Evolutionary conservation across 2,329 filamentous ascomycete genomes (phyloP).

Genomic region (Tolypocladium nubicola): DNA sequence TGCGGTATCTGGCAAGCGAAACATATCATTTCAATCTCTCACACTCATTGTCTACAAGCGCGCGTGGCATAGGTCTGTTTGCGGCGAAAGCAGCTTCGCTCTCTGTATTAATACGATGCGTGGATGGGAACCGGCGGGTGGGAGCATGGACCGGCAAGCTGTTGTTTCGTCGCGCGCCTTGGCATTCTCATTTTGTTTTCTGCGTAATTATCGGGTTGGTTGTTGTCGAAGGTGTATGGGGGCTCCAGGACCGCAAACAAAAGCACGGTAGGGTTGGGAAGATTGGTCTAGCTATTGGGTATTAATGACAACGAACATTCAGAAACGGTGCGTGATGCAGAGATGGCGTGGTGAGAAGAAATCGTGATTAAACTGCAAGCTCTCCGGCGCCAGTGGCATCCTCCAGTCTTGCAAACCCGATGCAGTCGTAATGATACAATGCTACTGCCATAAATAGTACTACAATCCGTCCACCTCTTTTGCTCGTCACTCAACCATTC

Average conservation of each 20-base stretch:
- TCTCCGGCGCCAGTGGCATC: not conserved
- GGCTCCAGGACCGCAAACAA: not conserved
- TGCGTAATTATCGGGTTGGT: not conserved
- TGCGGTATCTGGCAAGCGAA: constrained; percentile 10
- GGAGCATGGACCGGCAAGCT: not conserved
- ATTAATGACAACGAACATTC: not conserved
- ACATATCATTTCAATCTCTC: not conserved
- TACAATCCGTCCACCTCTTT: not conserved
- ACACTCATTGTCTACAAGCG: not conserved
- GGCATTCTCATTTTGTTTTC: not conserved
- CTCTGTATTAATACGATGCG: constrained; percentile 20
- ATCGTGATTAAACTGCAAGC: not conserved
- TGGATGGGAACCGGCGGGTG: constrained; percentile 13
- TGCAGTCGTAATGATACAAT: constrained; percentile 1
- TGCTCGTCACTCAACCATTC: not conserved
- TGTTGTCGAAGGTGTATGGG: not conserved
- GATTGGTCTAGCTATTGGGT: not conserved
- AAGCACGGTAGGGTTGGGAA: not conserved
- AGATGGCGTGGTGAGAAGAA: not conserved
- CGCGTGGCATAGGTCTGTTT: constrained; percentile 6
- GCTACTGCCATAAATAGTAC: constrained; percentile 1
- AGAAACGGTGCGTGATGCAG: no score
- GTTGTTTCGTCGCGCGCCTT: not conserved
- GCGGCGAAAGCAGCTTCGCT: constrained; percentile 7
- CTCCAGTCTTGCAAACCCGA: not conserved